Conservation (phyloP, 164 flowering plant species). For the Piper betle region DNA sequence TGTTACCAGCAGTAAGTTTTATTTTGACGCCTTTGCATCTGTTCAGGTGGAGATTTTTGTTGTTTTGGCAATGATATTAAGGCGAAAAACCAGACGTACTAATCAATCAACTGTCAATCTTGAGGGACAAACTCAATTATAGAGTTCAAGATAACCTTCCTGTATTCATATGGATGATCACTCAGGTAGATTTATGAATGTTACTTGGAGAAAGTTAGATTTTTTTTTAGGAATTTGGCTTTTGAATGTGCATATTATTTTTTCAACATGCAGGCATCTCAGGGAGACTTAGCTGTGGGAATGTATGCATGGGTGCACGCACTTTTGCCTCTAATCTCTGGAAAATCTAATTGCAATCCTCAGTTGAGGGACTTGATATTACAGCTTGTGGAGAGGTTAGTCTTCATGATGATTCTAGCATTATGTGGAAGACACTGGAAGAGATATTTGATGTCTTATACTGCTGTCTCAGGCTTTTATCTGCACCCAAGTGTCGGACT, state of each 20-base stretch:
- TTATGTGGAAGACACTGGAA: not conserved
- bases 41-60: conserved; percentile 85
- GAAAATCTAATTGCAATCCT: conserved; percentile 60
- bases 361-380: conserved; percentile 77
- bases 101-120: conserved; percentile 28
- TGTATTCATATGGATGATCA: conserved; percentile 56
- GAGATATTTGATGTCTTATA: conserved; percentile 4
- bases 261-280: conserved; percentile 39
- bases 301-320: conserved; percentile 54
- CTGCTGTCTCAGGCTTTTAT: conserved; percentile 39
- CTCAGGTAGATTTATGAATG: conserved; percentile 41
- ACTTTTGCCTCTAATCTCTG: conserved; percentile 54
- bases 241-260: not conserved
- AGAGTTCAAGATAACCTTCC: conserved; percentile 92
- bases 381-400: conserved; percentile 81
- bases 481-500: conserved; percentile 64
- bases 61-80: conserved; percentile 59
- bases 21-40: no score
- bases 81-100: conserved; percentile 77
- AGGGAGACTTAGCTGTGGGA: conserved; percentile 73
- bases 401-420: not conserved
- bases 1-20: no score
- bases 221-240: not conserved
- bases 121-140: conserved; percentile 57
- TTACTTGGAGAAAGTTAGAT: no score